Base-by-base conservation (phyloP, 2,329 filamentous ascomycete species). In the Tolypocladium nubicola region DNA sequence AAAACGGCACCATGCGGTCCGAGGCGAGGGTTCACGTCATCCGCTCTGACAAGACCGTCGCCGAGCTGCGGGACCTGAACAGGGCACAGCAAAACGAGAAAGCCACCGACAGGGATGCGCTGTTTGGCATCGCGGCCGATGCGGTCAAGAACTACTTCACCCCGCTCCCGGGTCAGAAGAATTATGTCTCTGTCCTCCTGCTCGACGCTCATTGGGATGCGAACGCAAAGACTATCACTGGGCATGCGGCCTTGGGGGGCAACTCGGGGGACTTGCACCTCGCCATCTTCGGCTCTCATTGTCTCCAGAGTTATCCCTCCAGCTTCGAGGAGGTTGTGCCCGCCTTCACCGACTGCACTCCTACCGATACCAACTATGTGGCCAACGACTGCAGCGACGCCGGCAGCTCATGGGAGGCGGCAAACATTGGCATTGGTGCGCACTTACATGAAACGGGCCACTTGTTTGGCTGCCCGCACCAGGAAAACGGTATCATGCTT, bases 321-420 rank as follows among this genome's bases (percentile, higher is more conserved):
- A 88, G 83, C 65, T 82, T 99, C 47, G 93, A 97, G 69, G 93
- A 97, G 67, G 87, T 97, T 1, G 88, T 90, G 5, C 85, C 90
- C 23, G 88, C 91, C 7, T 96, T 97, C 66, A 87, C 84, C 19
- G 92, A 97, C 71, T 96, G 91, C 71, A 96, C 92, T 3, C 84
- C 87, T 38, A 97, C 91, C 0, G 90, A 97, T 68, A 89, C 86
- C 11, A 81, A 84, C 43, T 82, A 82, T 64, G 85, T 96, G 41
- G 88, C 88, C 19, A 96, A 97, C 65, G 90, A 96, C 68, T 90
- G 85, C 70, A 88, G 88, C 64, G 89, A 96, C 63, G 87, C 86
- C 8, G 92, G 92, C 30, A 96, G 89, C 68, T 94, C 86, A 52
- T 97, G 93, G 93, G 93, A 97, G 70, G 86, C 91, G n/a, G 91